These are phyloP conservation scores for Brettanomyces sp. DNA, from an alignment of 805 yeast species.

Conservation along the genomic window DNA sequence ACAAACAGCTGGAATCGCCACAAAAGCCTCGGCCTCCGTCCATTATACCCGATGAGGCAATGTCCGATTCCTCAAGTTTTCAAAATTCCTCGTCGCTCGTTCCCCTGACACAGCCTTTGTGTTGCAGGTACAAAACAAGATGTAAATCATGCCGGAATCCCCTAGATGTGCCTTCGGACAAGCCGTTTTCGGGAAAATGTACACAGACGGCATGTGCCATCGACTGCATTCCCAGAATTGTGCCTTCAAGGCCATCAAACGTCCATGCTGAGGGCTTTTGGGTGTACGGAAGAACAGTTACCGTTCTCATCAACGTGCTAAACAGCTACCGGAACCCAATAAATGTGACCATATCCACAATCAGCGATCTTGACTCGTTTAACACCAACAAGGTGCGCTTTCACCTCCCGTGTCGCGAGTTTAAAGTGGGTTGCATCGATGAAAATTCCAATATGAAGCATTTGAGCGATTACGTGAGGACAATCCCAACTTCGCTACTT, in stretches of 20 bases:
- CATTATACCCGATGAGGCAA: too few species aligned
- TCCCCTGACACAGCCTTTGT: neutral
- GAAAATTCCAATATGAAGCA: conserved; percentile 4
- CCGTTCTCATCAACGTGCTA: conserved; percentile 6
- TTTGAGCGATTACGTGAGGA: conserved; percentile 9
- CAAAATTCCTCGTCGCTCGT: neutral
- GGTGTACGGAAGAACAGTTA: neutral
- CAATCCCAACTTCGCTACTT: conserved; percentile 24
- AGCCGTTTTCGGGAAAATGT: neutral
- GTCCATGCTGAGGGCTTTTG: neutral
- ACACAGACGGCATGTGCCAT: neutral
- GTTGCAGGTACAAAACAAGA: neutral
- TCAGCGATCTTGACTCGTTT: conserved; percentile 5
- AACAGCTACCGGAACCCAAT: conserved; percentile 7
- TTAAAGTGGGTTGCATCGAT: conserved; percentile 6
- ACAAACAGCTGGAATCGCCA: too few species aligned
- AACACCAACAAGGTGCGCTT: conserved; percentile 1
- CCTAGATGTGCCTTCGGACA: neutral
- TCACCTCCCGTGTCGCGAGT: conserved; percentile 13
- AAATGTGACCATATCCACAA: conserved; percentile 9
- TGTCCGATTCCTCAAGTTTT: too few species aligned
- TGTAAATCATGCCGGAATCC: neutral
- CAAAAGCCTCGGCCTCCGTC: too few species aligned
- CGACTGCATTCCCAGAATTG: neutral
- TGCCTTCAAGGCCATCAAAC: neutral